phyloP scores from a whole-genome alignment of 192 early-diverging fungal species.

The Allomyces macrogynus region DNA sequence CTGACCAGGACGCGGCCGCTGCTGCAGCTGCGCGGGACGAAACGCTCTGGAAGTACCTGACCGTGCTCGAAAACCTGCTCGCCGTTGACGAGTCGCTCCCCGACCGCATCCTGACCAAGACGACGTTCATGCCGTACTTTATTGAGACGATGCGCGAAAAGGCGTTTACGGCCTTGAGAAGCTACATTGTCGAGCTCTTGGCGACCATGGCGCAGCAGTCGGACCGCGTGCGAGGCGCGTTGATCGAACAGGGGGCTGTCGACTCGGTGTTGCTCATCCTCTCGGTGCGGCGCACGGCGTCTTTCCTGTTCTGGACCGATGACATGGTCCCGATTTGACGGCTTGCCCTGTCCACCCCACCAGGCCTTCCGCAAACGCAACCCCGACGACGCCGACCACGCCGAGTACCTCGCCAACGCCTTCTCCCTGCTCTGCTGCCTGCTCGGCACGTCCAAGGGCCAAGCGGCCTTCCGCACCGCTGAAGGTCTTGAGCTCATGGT shows the following conservation, averaged over 20 bases:
- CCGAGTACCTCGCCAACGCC: constrained; percentile 80
- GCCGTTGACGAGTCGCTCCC: constrained; percentile 38
- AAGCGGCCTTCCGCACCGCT: constrained; percentile 47
- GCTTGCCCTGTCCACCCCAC: too few relatives aligned
- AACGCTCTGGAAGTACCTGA: not conserved
- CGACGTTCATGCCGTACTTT: constrained; percentile 53
- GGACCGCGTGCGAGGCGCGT: constrained; percentile 19
- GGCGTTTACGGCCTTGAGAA: constrained; percentile 58
- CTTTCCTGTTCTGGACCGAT: not conserved
- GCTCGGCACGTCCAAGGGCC: constrained; percentile 45
- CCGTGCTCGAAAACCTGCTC: not conserved
- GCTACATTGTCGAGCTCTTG: constrained; percentile 68
- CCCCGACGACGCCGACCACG: constrained; percentile 63
- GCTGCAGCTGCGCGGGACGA: constrained; percentile 17
- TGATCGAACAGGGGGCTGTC: constrained; percentile 28
- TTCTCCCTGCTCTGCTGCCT: constrained; percentile 61
- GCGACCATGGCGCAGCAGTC: constrained; percentile 62
- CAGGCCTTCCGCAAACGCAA: constrained; percentile 39
- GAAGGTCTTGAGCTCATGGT: constrained; percentile 88
- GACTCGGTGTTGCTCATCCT: constrained; percentile 48
- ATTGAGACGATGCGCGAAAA: constrained; percentile 38
- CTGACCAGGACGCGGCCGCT: constrained; percentile 53
- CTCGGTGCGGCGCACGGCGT: constrained; percentile 12
- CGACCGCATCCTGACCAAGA: constrained; percentile 38
- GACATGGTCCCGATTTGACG: too few relatives aligned